Conservation (phyloP, 768 basidiomycete genomes). For the Leucosporidium yakuticum region DNA sequence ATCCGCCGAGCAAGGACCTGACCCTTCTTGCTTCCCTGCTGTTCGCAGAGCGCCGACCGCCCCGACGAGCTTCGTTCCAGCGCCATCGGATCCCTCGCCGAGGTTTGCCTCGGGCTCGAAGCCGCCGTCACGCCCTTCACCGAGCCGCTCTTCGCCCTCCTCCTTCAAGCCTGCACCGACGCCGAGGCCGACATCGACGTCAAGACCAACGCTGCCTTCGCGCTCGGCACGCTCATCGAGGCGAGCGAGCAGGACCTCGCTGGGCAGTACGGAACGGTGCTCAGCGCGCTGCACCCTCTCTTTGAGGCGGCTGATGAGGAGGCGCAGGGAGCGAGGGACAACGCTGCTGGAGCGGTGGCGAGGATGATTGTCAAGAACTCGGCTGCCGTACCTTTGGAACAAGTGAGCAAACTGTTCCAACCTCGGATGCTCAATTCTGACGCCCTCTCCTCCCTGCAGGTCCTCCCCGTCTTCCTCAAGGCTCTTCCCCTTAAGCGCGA, state of each 20-base stretch:
- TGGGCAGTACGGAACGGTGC: slow-evolving; percentile 69
- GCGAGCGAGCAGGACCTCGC: slow-evolving; percentile 75
- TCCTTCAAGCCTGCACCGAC: slow-evolving; percentile 75
- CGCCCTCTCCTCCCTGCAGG: slow-evolving; percentile 40
- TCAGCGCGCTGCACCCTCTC: slow-evolving; percentile 70
- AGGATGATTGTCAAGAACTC: slow-evolving; percentile 78
- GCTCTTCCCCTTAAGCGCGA: slow-evolving; percentile 84
- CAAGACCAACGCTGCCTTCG: slow-evolving; percentile 94
- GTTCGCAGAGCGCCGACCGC: slow-evolving; percentile 74
- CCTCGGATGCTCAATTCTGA: too few relatives aligned
- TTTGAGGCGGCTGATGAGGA: slow-evolving; percentile 63
- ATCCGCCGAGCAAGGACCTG: too few relatives aligned
- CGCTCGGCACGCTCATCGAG: slow-evolving; percentile 82
- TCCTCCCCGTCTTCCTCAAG: slow-evolving; percentile 73
- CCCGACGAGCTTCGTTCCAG: slow-evolving; percentile 87
- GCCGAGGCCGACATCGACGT: slow-evolving; percentile 81
- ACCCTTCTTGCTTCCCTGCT: too few relatives aligned
- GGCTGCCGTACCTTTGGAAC: slow-evolving; percentile 73
- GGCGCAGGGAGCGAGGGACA: slow-evolving; percentile 80
- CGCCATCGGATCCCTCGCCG: slow-evolving; percentile 86
- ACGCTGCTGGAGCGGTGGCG: slow-evolving; percentile 88
- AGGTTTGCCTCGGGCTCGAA: slow-evolving; percentile 91
- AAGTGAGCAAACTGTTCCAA: slow-evolving; percentile 50
- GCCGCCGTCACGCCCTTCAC: slow-evolving; percentile 70
- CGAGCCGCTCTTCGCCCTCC: slow-evolving; percentile 69